Evolutionary conservation across 768 basidiomycete species (phyloP), one percentile per base, ranked within the genome.

Genomic region (Bullera alba): DNA sequence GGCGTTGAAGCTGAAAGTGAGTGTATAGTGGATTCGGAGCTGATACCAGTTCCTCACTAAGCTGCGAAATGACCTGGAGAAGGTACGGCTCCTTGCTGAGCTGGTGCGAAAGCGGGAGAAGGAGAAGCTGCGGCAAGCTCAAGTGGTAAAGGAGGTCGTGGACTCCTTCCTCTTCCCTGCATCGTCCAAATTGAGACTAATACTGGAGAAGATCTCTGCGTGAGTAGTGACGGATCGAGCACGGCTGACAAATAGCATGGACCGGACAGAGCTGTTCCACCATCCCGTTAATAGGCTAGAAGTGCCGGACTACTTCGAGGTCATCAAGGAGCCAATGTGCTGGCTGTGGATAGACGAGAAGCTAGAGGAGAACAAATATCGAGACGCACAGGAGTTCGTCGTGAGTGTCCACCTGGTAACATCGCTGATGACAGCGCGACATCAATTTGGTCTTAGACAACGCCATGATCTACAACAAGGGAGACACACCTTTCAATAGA

Each of bases 261-360:
- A 96, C 66, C 79, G 80, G 16, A 75, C 79, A 4, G 83, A 83
- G 37, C 78, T 82, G 5, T 99, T 96, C 74, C 74, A 78, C 25
- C 65, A 78, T 46, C 89, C 93, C 2, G 92, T 97, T 37, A 83
- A 82, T 56, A 75, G 73, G 2, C 79, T 80, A 1, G 86, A 90
- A 52, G 91, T 90, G 5, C 74, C 80, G 2, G 92, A 96, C 68
- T 99, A 99, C 64, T 85, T 86, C 69, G 85, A 89, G 21, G 79
- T 92, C 42, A 82, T 97, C 71, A 84, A 83, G 60, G 76, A 82
- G 50, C 95, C 95, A 3, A 96, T 97, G 91, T 88, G 93, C 72
- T 82, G 95, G 72, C 71, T 76, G 49, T 87, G 84, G 5, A 93
- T 97, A 79, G 80, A 84, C 55, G 78, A 84, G 62, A 96, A 89